These are phyloP conservation scores for Tylopilus sp. DNA, from an alignment of 1,284 basidiomycete genomes.

Conservation along the genomic window DNA sequence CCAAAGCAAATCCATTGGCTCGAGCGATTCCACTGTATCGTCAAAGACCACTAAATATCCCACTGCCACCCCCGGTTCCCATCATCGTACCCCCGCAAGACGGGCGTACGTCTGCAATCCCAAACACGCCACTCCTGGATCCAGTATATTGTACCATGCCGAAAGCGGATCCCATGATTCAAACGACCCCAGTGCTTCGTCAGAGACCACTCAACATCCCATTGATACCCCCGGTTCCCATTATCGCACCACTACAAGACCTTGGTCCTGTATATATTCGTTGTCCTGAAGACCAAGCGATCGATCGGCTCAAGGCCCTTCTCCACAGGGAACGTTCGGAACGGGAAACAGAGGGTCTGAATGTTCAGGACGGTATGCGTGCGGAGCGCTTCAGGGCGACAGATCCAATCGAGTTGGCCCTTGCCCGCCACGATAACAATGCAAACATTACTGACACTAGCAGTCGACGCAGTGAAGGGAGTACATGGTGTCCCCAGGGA, in stretches of 20 bases:
- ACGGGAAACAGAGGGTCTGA: constrained; percentile 47
- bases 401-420: not conserved
- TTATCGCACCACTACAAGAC: constrained; percentile 62
- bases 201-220: too few relatives aligned
- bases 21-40: constrained; percentile 30
- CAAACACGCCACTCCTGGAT: too few relatives aligned
- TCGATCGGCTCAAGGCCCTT: constrained; percentile 52
- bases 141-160: too few relatives aligned
- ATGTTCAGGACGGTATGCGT: constrained; percentile 24
- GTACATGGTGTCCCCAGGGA: constrained; percentile 17
- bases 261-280: constrained; percentile 44
- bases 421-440: constrained; percentile 19
- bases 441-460: constrained; percentile 26
- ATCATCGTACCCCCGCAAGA: too few relatives aligned
- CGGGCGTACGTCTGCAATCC: too few relatives aligned
- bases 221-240: constrained; percentile 50
- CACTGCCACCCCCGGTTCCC: too few relatives aligned
- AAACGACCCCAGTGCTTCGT: too few relatives aligned
- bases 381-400: constrained; percentile 2
- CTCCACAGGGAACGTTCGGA: constrained; percentile 54
- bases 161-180: too few relatives aligned
- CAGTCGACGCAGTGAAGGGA: constrained; percentile 33
- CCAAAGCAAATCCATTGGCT: constrained; percentile 36
- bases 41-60: constrained; percentile 15
- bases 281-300: constrained; percentile 54